Percentiles rank a stretch among this genome's conserved stretches.
These are phyloP conservation scores for Arachis stenosperma DNA, from an alignment of 306 rosid genomes.

Conservation along the genomic window DNA sequence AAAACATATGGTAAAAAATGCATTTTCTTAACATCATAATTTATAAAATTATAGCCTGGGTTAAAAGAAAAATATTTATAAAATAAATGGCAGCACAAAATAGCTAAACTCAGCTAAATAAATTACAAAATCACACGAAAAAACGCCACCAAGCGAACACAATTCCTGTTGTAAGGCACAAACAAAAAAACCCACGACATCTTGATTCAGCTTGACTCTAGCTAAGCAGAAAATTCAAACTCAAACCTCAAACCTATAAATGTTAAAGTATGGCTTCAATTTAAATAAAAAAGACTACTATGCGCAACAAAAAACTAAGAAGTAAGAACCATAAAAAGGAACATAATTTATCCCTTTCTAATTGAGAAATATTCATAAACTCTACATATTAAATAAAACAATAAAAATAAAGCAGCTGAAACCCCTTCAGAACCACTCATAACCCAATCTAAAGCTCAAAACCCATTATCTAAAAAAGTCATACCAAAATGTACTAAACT, in stretches of 20 bases:
- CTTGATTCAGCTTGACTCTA: slow-evolving; percentile 58
- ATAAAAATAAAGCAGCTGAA: background rate
- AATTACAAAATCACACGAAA: slow-evolving; percentile 90
- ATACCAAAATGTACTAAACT: slow-evolving; percentile 16
- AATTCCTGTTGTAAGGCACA: slow-evolving; percentile 64
- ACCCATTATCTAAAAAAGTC: slow-evolving; percentile 6
- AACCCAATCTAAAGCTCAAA: slow-evolving; percentile 17
- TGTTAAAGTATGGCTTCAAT: slow-evolving; percentile 27
- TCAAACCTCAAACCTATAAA: slow-evolving; percentile 44
- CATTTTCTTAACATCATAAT: slow-evolving; percentile 5
- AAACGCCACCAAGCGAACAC: slow-evolving; percentile 93
- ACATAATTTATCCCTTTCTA: too few relatives aligned
- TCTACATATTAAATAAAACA: background rate
- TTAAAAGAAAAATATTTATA: background rate
- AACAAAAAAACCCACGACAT: slow-evolving; percentile 88
- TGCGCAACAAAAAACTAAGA: background rate
- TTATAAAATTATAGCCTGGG: background rate
- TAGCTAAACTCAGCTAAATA: slow-evolving; percentile 56
- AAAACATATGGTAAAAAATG: background rate
- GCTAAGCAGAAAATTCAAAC: slow-evolving; percentile 34
- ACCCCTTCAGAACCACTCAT: background rate
- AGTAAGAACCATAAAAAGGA: background rate
- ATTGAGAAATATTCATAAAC: background rate
- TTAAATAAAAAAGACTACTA: slow-evolving; percentile 1
- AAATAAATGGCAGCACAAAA: slow-evolving; percentile 17